Evolutionary conservation across 805 yeast species (phyloP).

Genomic region (Komagataella mondaviorum): DNA sequence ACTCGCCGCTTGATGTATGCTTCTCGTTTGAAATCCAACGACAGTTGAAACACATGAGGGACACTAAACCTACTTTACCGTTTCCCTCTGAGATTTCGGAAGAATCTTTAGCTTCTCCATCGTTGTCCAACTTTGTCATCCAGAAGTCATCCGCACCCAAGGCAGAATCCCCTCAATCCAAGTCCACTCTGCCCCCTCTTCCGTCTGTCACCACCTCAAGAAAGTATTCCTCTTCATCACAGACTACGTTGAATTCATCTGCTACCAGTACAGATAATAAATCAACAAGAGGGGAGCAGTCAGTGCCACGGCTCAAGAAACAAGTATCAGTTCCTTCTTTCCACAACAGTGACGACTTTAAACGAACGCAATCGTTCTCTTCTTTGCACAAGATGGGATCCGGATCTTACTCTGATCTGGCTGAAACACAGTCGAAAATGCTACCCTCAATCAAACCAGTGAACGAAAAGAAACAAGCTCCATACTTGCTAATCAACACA

Average conservation of each 20-base stretch:
- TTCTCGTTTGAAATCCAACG: constrained; percentile 36
- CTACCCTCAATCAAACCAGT: neutral
- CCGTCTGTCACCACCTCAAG: constrained; percentile 18
- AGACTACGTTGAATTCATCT: neutral
- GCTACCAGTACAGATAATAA: neutral
- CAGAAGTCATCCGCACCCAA: neutral
- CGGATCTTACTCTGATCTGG: neutral
- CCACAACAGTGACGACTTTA: neutral
- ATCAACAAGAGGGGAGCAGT: neutral
- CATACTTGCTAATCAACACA: neutral
- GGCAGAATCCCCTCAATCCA: constrained; percentile 6
- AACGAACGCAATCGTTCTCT: neutral
- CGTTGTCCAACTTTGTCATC: neutral
- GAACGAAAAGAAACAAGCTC: neutral
- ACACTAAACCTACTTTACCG: constrained; percentile 1
- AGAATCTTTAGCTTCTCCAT: neutral
- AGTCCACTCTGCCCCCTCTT: constrained; percentile 16
- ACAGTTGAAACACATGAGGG: constrained; percentile 19
- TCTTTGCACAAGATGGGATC: neutral
- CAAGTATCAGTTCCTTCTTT: neutral
- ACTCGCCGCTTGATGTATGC: constrained; percentile 52
- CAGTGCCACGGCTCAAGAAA: neutral
- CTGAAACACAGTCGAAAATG: neutral
- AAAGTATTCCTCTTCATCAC: constrained; percentile 10
- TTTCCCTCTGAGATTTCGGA: neutral